These are phyloP conservation scores for Coemansia sp. DNA, from an alignment of 192 early-diverging fungal genomes.

Conservation along the genomic window DNA sequence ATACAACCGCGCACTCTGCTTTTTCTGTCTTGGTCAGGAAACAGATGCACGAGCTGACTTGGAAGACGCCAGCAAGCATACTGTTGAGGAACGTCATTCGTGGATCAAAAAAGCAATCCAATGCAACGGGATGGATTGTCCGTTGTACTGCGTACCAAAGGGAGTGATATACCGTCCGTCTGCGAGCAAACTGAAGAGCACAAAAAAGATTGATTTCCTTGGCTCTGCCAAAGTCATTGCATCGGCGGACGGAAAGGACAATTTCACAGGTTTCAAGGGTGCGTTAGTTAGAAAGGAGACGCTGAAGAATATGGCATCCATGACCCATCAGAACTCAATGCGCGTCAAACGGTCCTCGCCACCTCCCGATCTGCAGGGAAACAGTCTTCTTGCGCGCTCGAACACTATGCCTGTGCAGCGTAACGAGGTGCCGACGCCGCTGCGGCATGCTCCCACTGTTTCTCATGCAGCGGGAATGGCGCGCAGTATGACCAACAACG, in stretches of 20 bases:
- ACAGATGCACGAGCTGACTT: slow-evolving; percentile 74
- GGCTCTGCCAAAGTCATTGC: slow-evolving; percentile 86
- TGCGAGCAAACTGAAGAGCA: slow-evolving; percentile 82
- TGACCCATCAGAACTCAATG: slow-evolving; percentile 52
- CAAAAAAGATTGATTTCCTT: slow-evolving; percentile 75
- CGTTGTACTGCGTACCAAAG: slow-evolving; percentile 77
- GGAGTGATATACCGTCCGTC: slow-evolving; percentile 82
- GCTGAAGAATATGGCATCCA: slow-evolving; percentile 25
- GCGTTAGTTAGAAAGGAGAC: slow-evolving; percentile 55
- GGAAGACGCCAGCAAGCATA: slow-evolving; percentile 46
- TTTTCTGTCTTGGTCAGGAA: slow-evolving; percentile 72
- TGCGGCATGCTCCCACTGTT: neutral
- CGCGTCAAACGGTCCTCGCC: slow-evolving; percentile 44
- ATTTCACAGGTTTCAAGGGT: slow-evolving; percentile 57
- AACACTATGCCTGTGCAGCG: slow-evolving; percentile 50
- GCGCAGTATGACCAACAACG: neutral
- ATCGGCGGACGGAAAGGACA: slow-evolving; percentile 57
- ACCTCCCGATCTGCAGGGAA: slow-evolving; percentile 29
- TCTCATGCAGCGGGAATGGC: neutral
- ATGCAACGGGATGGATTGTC: slow-evolving; percentile 60
- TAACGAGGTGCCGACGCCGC: slow-evolving; percentile 21
- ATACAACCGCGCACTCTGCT: slow-evolving; percentile 89
- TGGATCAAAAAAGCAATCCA: slow-evolving; percentile 67
- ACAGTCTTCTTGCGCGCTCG: slow-evolving; percentile 39
- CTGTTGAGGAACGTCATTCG: slow-evolving; percentile 69